These are phyloP conservation scores for Mycena citricolor DNA, from an alignment of 1,284 basidiomycete species.

Conservation along the genomic window DNA sequence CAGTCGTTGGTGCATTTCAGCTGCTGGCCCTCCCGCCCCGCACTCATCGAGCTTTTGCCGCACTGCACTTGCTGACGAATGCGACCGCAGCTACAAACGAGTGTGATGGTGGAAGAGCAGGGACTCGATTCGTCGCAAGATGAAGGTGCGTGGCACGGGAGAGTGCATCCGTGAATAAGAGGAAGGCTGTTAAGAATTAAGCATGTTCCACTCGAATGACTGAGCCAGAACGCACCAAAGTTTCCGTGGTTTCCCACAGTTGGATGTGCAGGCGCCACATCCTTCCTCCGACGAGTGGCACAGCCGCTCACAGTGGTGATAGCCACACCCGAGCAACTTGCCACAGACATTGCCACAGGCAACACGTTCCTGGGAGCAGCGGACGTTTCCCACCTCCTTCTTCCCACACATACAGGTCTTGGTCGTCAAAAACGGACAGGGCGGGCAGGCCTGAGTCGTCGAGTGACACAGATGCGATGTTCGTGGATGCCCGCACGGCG, in stretches of 20 bases:
- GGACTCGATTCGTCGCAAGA: slow-evolving; percentile 78
- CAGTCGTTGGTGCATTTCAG: slow-evolving; percentile 84
- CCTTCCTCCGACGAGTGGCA: slow-evolving; percentile 69
- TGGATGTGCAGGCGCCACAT: slow-evolving; percentile 73
- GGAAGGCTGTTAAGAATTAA: slow-evolving; percentile 43
- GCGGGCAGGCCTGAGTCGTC: slow-evolving; percentile 65
- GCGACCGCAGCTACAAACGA: slow-evolving; percentile 81
- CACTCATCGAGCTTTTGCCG: slow-evolving; percentile 52
- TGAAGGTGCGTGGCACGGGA: slow-evolving; percentile 82
- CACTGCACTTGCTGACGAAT: slow-evolving; percentile 72
- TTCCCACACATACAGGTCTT: slow-evolving; percentile 89
- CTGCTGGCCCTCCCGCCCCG: slow-evolving; percentile 39
- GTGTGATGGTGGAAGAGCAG: slow-evolving; percentile 63
- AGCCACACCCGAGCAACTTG: slow-evolving; percentile 77
- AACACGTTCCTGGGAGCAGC: slow-evolving; percentile 75
- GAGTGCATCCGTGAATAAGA: slow-evolving; percentile 68
- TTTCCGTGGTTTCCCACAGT: slow-evolving; percentile 82
- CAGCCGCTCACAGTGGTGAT: slow-evolving; percentile 76
- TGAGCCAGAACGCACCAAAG: slow-evolving; percentile 56
- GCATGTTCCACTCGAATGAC: neutral
- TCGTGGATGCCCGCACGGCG: slow-evolving; percentile 79
- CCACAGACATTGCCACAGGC: slow-evolving; percentile 82
- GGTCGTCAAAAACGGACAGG: slow-evolving; percentile 76
- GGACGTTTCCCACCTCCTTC: slow-evolving; percentile 65
- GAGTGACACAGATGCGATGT: slow-evolving; percentile 82